phyloP scores from a whole-genome alignment of 306 rosid species.

The Castanopsis chinensis region DNA sequence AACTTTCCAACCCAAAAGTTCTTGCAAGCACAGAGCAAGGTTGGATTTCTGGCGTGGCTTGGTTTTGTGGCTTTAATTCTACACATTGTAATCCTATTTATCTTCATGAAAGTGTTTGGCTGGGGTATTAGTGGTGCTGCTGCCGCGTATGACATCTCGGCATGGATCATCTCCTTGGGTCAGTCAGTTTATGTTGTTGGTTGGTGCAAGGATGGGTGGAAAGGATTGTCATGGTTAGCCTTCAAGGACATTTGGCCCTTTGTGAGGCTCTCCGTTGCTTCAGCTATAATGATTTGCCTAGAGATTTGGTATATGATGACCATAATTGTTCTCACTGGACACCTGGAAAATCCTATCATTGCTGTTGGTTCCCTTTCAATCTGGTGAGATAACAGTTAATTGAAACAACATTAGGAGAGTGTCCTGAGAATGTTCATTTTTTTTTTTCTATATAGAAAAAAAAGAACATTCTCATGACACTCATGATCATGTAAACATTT shows the following conservation, averaged over 20 bases:
- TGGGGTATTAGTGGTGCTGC: slow-evolving; percentile 93
- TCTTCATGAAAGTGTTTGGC: slow-evolving; percentile 49
- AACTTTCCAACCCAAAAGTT: slow-evolving; percentile 88
- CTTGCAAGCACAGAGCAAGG: slow-evolving; percentile 87
- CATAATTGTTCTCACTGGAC: slow-evolving; percentile 94
- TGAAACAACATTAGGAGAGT: too few relatives aligned
- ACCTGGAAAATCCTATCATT: slow-evolving; percentile 78
- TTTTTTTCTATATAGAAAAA: neutral
- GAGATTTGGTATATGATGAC: slow-evolving; percentile 99
- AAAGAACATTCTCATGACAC: too few relatives aligned
- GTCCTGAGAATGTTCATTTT: too few relatives aligned
- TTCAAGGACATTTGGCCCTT: slow-evolving; percentile 83
- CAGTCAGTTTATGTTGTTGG: slow-evolving; percentile 71
- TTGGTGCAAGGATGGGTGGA: slow-evolving; percentile 87
- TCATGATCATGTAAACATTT: too few relatives aligned
- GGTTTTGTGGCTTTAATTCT: slow-evolving; percentile 49
- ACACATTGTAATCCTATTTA: slow-evolving; percentile 44
- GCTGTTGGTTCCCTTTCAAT: slow-evolving; percentile 97
- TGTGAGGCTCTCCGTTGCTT: slow-evolving; percentile 76
- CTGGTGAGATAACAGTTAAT: slow-evolving; percentile 47
- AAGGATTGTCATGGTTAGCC: slow-evolving; percentile 83
- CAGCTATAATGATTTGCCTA: slow-evolving; percentile 91
- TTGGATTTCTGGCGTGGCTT: slow-evolving; percentile 74
- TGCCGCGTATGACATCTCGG: slow-evolving; percentile 64
- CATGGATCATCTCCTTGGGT: slow-evolving; percentile 69